Evolutionary conservation across 192 early-diverging fungal genomes (phyloP), one percentile per base, ranked within the genome.

Genomic region (Entophlyctis helioformis): DNA sequence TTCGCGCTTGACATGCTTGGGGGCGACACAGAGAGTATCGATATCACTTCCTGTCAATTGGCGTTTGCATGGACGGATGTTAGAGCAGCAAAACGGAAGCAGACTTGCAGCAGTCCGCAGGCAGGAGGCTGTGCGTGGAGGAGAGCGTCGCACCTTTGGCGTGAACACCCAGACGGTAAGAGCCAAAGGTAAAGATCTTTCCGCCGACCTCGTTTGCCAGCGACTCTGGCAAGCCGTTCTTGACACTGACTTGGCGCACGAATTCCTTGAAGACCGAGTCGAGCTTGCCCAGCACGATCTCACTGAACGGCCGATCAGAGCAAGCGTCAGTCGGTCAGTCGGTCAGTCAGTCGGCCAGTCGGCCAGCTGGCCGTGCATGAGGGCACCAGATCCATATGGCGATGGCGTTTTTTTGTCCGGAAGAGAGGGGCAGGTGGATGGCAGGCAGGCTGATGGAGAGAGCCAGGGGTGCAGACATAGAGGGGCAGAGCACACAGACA

Each of bases 181-280:
- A 92, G 5, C 96, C 96, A 65, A 91, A 98, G 1, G 96, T 92
- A 50, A 90, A 98, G 23, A 96, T 93, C 60, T 95, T 93, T 22
- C 96, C 92, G 19, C 90, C 90, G 18, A 81, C 85, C 38, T 91
- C 83, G 38, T 64, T 72, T 2, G 95, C 95, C 34, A 92, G 46
- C 23, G 73, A 56, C 58, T 92, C 95, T 11, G 89, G 74, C 35
- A 84, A 59, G n/a, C 73, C 76, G 40, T 78, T 71, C 39, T 80
- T 83, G 23, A 87, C 56, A 26, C 75, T 74, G 20, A 86, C 81
- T n/a, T 58, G 41, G 39, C 84, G 82, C 12, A 96, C 91, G 72
- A 96, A 94, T 34, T 93, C 83, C 57, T 95, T 90, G 45, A 91
- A 84, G 43, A 98, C 64, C 42, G 67, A 68, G 57, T 89, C 76